Evolutionary conservation across 306 rosid species (phyloP), one percentile per base, ranked within the genome.

Genomic region (Herpetospermum pedunculosum): DNA sequence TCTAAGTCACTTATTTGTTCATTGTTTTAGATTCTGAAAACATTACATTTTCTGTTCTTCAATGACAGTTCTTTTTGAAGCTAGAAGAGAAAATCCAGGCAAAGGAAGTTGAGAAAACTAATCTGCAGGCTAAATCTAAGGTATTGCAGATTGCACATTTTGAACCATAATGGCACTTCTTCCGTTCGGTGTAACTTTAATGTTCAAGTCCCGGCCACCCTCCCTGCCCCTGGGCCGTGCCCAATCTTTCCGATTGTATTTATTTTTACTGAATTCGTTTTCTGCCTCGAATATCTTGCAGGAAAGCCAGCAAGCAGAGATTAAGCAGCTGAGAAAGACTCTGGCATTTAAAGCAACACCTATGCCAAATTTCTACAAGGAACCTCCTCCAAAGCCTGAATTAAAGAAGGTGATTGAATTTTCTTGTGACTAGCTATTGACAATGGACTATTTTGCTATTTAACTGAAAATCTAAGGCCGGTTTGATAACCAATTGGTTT

Each of bases 51-150:
- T 47, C 53, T 76, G 25, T 43, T 44, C 37, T 72, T 83, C 25
- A 46, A 77, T 73, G 12, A 58, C 87, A 94, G 99, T 94, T 94
- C 83, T 94, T 85, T 83, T 77, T 89, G 29, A 94, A 94, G 83
- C 82, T 94, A 43, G 99, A 94, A 87, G 99, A 94, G 90, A 94
- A 91, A 80, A 83, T 81, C 79, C 92, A 89, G 82, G 99, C 89
- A 46, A 91, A 88, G 82, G 97, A 94, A 83, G 99, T 77, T n/a
- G 96, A 94, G 77, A 89, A 77, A 74, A 87, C 82, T 50, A 86
- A 84, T 74, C 58, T 81, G 75, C 97, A 89, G 84, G 96, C 80
- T 64, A 94, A 87, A 83, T 91, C 99, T 48, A 91, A 89, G 99
- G 99, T 91, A 53, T 64, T 62, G 41, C 8, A 40, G 6, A 53